These are phyloP conservation scores for Begonia fuchsioides DNA, from an alignment of 306 rosid species.

Conservation along the genomic window DNA sequence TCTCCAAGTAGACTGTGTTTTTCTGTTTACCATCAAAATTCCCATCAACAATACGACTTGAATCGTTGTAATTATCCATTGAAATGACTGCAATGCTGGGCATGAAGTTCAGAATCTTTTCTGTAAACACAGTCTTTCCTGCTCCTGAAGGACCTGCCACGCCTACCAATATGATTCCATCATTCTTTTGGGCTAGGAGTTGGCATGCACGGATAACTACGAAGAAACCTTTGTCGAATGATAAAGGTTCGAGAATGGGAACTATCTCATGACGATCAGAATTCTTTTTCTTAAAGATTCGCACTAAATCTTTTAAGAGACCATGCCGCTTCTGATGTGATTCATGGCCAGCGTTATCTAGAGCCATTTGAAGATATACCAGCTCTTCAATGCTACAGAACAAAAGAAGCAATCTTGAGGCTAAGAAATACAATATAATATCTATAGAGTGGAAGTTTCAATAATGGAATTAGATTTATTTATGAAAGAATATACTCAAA, in stretches of 20 bases:
- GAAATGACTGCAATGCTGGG: conserved; percentile 96
- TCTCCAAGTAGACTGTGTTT: no score
- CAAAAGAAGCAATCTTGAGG: no score
- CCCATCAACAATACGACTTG: conserved; percentile 96
- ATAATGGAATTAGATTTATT: no score
- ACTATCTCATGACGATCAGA: conserved; percentile 55
- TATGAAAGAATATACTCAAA: no score
- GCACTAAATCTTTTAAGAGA: conserved; percentile 85
- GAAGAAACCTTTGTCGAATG: conserved; percentile 97
- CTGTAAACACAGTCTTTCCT: conserved; percentile 87
- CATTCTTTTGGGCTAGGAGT: conserved; percentile 72
- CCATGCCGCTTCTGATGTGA: conserved; percentile 56
- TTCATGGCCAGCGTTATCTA: conserved; percentile 34
- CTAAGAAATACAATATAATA: no score
- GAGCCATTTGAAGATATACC: conserved; percentile 36
- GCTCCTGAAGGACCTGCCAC: conserved; percentile 99
- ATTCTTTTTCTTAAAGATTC: conserved; percentile 59
- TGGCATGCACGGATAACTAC: conserved; percentile 88
- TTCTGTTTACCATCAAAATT: conserved; percentile 72
- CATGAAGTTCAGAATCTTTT: conserved; percentile 83
- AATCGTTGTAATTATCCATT: conserved; percentile 90
- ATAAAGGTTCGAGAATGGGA: conserved; percentile 49
- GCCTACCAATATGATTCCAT: conserved; percentile 81
- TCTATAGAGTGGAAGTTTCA: background rate
- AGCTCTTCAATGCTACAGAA: conserved; percentile 13